Percentiles rank a stretch among this genome's conserved stretches.
Evolutionary conservation across 352 stramenopile genomes (phyloP).

Genomic region (Phytophthora idaei): DNA sequence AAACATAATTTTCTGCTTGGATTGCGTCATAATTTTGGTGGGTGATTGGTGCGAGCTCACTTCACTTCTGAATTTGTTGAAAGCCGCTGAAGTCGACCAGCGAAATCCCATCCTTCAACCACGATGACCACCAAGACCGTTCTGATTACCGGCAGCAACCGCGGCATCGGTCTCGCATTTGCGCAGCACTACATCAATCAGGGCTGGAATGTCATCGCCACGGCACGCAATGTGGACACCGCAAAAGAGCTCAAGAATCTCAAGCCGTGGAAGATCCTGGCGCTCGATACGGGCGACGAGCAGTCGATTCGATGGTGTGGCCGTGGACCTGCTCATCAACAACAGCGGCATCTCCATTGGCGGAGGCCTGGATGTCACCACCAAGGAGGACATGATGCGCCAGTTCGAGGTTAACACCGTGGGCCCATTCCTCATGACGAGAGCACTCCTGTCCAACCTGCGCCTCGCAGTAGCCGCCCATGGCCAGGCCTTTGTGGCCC

Average conservation of each 20-base stretch:
- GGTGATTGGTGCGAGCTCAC: background rate
- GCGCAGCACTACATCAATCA: conserved; percentile 47
- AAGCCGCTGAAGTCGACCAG: conserved; percentile 9
- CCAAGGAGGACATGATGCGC: conserved; percentile 59
- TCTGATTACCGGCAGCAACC: conserved; percentile 57
- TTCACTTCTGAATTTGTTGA: conserved; percentile 3
- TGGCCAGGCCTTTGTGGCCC: conserved; percentile 53
- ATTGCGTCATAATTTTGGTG: conserved; percentile 1
- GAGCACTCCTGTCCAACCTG: conserved; percentile 64
- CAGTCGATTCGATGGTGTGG: conserved; percentile 49
- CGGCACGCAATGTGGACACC: conserved; percentile 44
- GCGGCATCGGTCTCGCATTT: conserved; percentile 53
- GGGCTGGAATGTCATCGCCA: conserved; percentile 57
- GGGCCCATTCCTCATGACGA: conserved; percentile 66
- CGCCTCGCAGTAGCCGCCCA: conserved; percentile 39
- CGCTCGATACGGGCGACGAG: conserved; percentile 61
- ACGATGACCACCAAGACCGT: conserved; percentile 41
- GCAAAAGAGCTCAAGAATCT: conserved; percentile 39
- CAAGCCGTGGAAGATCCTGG: conserved; percentile 51
- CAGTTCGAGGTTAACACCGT: conserved; percentile 82
- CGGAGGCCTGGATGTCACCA: conserved; percentile 40
- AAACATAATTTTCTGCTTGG: conserved; percentile 2
- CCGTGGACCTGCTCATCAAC: conserved; percentile 79
- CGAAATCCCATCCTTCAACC: conserved; percentile 1
- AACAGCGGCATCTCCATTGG: conserved; percentile 56